These are phyloP conservation scores for Debaryomyces hansenii DNA, from an alignment of 805 yeast species.

Conservation along the genomic window DNA sequence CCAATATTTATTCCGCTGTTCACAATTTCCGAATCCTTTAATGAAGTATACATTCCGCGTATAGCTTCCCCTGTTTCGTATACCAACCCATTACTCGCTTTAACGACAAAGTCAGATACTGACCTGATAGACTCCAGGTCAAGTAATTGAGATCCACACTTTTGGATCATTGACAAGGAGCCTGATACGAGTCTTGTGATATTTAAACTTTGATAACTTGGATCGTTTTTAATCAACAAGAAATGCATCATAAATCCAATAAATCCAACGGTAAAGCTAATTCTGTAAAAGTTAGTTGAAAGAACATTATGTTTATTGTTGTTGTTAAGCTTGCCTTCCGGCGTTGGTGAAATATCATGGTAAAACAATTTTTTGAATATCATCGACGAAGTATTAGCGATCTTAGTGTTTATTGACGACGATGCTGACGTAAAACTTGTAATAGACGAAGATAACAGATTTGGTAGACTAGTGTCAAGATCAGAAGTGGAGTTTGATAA, in stretches of 20 bases:
- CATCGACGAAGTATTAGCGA: constrained; percentile 27
- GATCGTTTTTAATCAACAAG: constrained; percentile 24
- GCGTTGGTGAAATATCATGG: constrained; percentile 9
- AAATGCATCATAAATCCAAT: constrained; percentile 39
- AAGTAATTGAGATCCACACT: constrained; percentile 1
- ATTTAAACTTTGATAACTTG: constrained; percentile 10
- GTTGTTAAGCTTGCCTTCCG: constrained; percentile 5
- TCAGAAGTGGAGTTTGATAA: constrained; percentile 21
- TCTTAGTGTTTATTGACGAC: constrained; percentile 24
- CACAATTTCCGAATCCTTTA: constrained; percentile 18
- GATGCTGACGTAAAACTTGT: constrained; percentile 31
- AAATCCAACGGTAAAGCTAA: constrained; percentile 40
- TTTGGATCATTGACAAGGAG: constrained; percentile 4
- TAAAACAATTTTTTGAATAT: constrained; percentile 29
- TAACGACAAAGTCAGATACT: constrained; percentile 6
- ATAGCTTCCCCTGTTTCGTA: constrained; percentile 11
- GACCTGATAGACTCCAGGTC: constrained; percentile 8
- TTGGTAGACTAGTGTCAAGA: constrained; percentile 11
- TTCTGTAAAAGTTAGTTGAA: constrained; percentile 22
- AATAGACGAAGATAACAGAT: constrained; percentile 36
- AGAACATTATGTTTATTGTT: constrained; percentile 6
- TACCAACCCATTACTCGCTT: constrained; percentile 7
- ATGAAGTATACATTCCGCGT: constrained; percentile 10
- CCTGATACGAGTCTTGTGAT: constrained; percentile 6
- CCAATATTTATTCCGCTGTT: constrained; percentile 19